These are phyloP conservation scores for Boletellus emodensis DNA, from an alignment of 768 basidiomycete species.

Conservation along the genomic window DNA sequence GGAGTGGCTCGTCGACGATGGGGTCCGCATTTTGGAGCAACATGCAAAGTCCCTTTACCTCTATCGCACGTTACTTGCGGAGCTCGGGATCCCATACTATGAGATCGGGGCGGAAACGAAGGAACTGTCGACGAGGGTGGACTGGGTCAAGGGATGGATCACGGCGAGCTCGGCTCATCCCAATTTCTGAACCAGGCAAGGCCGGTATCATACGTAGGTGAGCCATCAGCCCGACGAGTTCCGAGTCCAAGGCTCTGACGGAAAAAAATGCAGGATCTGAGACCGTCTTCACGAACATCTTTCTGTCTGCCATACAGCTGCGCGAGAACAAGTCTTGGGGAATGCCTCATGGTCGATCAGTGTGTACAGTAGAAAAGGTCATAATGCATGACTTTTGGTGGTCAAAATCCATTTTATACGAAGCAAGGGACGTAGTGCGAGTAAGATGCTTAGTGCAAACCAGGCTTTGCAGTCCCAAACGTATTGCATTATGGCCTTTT, in stretches of 20 bases:
- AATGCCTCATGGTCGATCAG: not conserved
- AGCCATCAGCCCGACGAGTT: not conserved
- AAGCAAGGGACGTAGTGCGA: constrained; percentile 1
- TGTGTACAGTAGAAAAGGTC: constrained; percentile 23
- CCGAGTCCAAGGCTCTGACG: not conserved
- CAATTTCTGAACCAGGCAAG: constrained; percentile 2
- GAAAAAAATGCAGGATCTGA: not conserved
- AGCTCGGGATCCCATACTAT: constrained; percentile 41
- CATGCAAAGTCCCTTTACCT: constrained; percentile 37
- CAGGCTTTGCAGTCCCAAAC: constrained; percentile 20
- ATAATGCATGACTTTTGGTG: constrained; percentile 25
- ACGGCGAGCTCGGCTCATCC: not conserved
- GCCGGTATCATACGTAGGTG: not conserved
- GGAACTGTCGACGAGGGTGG: constrained; percentile 30
- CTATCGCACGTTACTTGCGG: constrained; percentile 38
- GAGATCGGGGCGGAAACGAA: constrained; percentile 45
- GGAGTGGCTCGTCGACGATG: constrained; percentile 64
- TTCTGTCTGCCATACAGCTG: not conserved
- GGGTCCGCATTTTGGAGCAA: constrained; percentile 53
- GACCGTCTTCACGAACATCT: too few species aligned
- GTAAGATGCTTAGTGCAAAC: constrained; percentile 9
- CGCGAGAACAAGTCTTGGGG: constrained; percentile 3
- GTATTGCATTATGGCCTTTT: constrained; percentile 25
- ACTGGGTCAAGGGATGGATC: constrained; percentile 17
- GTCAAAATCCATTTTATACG: constrained; percentile 13